Percentiles rank a stretch among this genome's conserved stretches.
These are phyloP conservation scores for Fusarium domesticum DNA, from an alignment of 2,329 filamentous ascomycete genomes.

Conservation along the genomic window DNA sequence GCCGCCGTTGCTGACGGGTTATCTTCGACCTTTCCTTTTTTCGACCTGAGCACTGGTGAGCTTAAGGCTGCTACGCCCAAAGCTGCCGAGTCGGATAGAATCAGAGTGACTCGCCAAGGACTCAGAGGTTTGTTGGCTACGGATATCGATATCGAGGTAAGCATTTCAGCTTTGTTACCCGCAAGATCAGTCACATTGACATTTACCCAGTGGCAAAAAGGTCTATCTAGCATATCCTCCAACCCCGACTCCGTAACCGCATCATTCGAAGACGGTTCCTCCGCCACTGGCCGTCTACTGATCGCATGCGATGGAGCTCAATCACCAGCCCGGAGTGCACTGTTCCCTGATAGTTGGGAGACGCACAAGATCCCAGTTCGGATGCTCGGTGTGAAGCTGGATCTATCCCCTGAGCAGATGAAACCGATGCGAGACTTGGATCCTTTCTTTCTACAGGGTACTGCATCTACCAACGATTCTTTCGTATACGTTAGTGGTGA, in stretches of 20 bases:
- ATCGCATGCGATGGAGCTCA: constrained; percentile 51
- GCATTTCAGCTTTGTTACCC: neutral
- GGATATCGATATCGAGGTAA: constrained; percentile 46
- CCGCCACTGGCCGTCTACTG: constrained; percentile 41
- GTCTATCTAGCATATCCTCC: constrained; percentile 31
- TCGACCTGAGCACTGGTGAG: constrained; percentile 52
- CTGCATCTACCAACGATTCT: constrained; percentile 47
- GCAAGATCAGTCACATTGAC: no score
- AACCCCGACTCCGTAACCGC: constrained; percentile 37
- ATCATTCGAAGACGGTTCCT: constrained; percentile 46
- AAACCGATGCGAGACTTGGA: constrained; percentile 46
- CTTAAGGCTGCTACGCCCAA: constrained; percentile 40
- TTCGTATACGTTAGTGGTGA: constrained; percentile 53
- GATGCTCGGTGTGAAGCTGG: constrained; percentile 45
- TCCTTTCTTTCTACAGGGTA: constrained; percentile 54
- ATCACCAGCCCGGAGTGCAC: constrained; percentile 40
- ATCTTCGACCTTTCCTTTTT: constrained; percentile 51
- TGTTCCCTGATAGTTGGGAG: constrained; percentile 35
- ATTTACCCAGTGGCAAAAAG: constrained; percentile 40
- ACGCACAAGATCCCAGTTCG: constrained; percentile 46
- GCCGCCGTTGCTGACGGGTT: constrained; percentile 46
- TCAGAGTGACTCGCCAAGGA: constrained; percentile 47
- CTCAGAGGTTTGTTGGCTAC: constrained; percentile 45
- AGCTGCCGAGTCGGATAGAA: constrained; percentile 43
- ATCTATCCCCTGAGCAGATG: constrained; percentile 41